Evolutionary conservation across 257 asterid species (phyloP).

Genomic region (Nicotiana tomentosiformis): DNA sequence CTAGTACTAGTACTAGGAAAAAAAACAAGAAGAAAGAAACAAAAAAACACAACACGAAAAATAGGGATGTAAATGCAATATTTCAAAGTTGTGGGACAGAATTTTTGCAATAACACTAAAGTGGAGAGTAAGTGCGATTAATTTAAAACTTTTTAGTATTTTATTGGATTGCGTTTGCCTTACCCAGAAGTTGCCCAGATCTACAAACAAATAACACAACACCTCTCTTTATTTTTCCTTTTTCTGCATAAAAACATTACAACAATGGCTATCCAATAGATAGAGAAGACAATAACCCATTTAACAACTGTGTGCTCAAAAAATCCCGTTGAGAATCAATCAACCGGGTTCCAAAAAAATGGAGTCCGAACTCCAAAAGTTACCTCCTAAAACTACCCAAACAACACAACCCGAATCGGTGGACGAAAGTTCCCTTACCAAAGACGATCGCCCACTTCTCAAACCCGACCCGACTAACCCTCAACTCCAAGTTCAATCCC

Average conservation of each 20-base stretch:
- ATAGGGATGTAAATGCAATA: background rate
- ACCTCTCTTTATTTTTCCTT: background rate
- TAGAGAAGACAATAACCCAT: background rate
- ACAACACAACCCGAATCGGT: conserved; percentile 23
- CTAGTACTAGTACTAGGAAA: too few relatives aligned
- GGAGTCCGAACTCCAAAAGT: conserved; percentile 11
- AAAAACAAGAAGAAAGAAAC: too few relatives aligned
- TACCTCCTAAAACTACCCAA: conserved; percentile 13
- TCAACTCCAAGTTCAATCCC: conserved; percentile 13
- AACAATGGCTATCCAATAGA: background rate
- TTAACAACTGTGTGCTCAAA: background rate
- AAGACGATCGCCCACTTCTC: conserved; percentile 67
- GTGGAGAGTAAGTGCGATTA: background rate
- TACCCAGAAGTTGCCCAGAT: background rate
- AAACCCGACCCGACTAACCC: conserved; percentile 32
- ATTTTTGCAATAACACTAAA: background rate
- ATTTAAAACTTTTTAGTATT: background rate
- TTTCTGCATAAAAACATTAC: background rate
- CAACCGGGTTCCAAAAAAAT: background rate
- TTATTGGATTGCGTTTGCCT: background rate
- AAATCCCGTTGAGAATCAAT: background rate
- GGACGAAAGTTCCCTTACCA: conserved; percentile 14
- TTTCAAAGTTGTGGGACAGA: background rate
- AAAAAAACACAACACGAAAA: background rate
- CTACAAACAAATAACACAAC: background rate